These are phyloP conservation scores for Kodamaea jinghongensis DNA, from an alignment of 805 yeast genomes.

Conservation along the genomic window DNA sequence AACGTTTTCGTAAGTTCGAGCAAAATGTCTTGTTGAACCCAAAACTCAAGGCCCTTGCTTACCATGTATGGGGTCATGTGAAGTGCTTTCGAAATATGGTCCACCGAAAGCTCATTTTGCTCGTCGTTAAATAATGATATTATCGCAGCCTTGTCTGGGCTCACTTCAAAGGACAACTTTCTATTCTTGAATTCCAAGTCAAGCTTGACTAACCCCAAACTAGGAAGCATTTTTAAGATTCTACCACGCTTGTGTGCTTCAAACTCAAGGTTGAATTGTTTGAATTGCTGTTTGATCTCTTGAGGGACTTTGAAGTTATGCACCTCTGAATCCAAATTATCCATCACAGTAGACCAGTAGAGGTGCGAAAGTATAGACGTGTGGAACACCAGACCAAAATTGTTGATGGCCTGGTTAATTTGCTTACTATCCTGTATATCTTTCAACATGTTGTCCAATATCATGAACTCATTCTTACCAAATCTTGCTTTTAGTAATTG, in stretches of 20 bases:
- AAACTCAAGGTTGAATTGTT: conserved; percentile 45
- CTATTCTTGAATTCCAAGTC: conserved; percentile 47
- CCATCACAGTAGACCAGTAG: conserved; percentile 72
- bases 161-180: conserved; percentile 44
- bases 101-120: conserved; percentile 30
- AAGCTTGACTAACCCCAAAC: conserved; percentile 60
- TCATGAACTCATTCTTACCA: conserved; percentile 62
- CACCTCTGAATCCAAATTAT: conserved; percentile 20
- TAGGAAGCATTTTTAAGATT: conserved; percentile 52
- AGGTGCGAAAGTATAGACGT: conserved; percentile 69
- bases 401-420: conserved; percentile 35
- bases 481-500: conserved; percentile 58
- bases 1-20: conserved; percentile 28
- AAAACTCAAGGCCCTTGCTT: conserved; percentile 44
- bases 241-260: conserved; percentile 53
- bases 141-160: conserved; percentile 70
- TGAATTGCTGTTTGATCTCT: conserved; percentile 38
- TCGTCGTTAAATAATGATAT: conserved; percentile 46
- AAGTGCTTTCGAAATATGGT: conserved; percentile 32
- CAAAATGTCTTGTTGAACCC: conserved; percentile 64
- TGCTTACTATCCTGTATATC: conserved; percentile 61
- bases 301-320: conserved; percentile 50
- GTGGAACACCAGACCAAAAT: conserved; percentile 31
- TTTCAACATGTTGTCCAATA: conserved; percentile 78
- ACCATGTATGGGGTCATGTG: conserved; percentile 44